Evolutionary conservation across 805 yeast species (phyloP).

Genomic region (Zygosaccharomyces siamensis): DNA sequence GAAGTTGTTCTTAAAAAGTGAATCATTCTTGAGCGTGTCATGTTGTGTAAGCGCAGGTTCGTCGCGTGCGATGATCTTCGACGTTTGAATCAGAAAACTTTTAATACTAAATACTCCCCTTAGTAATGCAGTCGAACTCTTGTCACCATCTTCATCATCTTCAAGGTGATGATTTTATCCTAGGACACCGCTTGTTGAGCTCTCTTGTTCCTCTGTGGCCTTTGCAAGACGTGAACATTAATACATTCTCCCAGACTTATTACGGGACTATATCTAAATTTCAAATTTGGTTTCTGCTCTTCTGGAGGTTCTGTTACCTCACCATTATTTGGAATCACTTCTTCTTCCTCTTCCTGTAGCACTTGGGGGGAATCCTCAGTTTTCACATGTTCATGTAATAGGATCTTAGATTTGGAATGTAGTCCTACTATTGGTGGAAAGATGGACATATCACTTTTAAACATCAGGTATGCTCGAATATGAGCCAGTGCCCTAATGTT

Average conservation of each 20-base stretch:
- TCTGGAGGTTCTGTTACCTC: conserved; percentile 3
- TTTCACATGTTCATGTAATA: conserved; percentile 6
- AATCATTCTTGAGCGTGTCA: background rate
- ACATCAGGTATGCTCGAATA: conserved; percentile 24
- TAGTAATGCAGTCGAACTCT: background rate
- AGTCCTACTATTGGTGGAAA: conserved; percentile 2
- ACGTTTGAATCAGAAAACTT: background rate
- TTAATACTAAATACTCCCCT: background rate
- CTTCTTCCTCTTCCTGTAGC: conserved; percentile 13
- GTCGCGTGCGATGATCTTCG: background rate
- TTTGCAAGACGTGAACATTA: conserved; percentile 28
- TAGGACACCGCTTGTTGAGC: background rate
- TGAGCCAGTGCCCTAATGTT: conserved; percentile 23
- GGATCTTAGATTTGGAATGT: conserved; percentile 9
- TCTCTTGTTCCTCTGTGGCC: conserved; percentile 29
- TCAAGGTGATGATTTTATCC: background rate
- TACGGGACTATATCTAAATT: conserved; percentile 22
- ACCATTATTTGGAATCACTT: background rate
- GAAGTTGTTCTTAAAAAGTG: background rate
- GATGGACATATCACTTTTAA: conserved; percentile 9
- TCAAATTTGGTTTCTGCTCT: conserved; percentile 26
- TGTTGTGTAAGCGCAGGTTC: background rate
- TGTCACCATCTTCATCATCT: background rate
- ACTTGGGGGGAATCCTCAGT: conserved; percentile 1
- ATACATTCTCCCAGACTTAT: conserved; percentile 26